A percentile compares a stretch with the other conserved stretches of the same genome.
Evolutionary conservation across 2,329 filamentous ascomycete genomes (phyloP).

Genomic region (Furcasterigmium furcatum): DNA sequence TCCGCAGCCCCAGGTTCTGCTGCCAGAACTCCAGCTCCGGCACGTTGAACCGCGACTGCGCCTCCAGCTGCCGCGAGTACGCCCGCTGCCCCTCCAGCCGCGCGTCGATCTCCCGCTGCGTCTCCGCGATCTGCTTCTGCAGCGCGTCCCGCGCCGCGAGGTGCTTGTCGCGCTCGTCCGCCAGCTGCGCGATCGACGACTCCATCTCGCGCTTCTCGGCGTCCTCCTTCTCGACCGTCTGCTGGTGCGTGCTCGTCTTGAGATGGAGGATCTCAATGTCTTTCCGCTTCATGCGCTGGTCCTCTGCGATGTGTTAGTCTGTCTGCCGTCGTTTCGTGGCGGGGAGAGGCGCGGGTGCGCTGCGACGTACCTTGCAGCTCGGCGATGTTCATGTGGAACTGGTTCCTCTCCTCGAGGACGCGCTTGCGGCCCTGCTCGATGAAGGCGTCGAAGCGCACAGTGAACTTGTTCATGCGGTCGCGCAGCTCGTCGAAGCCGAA

Average conservation of each 20-base stretch:
- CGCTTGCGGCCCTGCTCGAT: conserved; percentile 89
- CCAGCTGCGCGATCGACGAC: conserved; percentile 54
- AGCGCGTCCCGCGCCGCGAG: conserved; percentile 53
- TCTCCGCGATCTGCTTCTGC: conserved; percentile 60
- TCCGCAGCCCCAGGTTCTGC: conserved; percentile 79
- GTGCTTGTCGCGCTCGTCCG: conserved; percentile 58
- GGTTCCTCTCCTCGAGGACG: conserved; percentile 88
- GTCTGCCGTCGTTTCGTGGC: background rate
- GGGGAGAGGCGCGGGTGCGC: background rate
- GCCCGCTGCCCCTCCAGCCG: conserved; percentile 69
- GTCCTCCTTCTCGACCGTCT: conserved; percentile 72
- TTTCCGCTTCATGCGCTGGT: conserved; percentile 83
- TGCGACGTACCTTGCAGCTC: conserved; percentile 74
- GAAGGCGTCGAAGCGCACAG: conserved; percentile 84
- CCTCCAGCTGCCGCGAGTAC: conserved; percentile 72
- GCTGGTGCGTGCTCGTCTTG: conserved; percentile 67
- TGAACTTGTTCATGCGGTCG: conserved; percentile 93
- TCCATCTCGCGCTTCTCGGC: conserved; percentile 77
- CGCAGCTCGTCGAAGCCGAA: conserved; percentile 96
- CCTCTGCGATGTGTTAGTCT: conserved; percentile 56
- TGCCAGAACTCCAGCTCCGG: conserved; percentile 97
- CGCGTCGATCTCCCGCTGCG: conserved; percentile 67
- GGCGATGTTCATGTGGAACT: conserved; percentile 85
- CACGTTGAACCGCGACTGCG: conserved; percentile 82
- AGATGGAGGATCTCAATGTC: conserved; percentile 80